These are phyloP conservation scores for Verticillium zaregamsianum DNA, from an alignment of 2,329 filamentous ascomycete genomes.

Conservation along the genomic window DNA sequence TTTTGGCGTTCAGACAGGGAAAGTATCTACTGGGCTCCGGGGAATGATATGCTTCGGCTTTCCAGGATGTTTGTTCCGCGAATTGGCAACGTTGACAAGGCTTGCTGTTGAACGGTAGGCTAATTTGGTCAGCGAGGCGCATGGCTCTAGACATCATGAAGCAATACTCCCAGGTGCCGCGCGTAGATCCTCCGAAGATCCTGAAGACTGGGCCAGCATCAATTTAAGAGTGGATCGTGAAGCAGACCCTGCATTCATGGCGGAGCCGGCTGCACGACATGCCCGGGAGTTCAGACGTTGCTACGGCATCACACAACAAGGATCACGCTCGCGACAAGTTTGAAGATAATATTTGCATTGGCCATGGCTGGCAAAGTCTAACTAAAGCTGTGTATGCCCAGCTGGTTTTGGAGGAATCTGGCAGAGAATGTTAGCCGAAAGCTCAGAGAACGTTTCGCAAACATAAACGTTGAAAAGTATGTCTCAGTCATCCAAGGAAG, in stretches of 20 bases:
- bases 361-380: too few species aligned
- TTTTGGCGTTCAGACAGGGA: neutral
- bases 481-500: constrained; percentile 77
- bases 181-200: too few species aligned
- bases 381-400: neutral
- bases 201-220: too few species aligned
- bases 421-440: neutral
- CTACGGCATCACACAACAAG: neutral
- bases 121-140: too few species aligned
- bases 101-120: too few species aligned
- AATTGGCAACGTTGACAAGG: neutral
- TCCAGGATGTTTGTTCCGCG: neutral
- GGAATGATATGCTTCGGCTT: neutral
- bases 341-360: neutral
- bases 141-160: too few species aligned
- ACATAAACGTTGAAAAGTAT: constrained; percentile 9
- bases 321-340: neutral
- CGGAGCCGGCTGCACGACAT: too few species aligned
- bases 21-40: neutral
- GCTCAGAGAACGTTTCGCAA: neutral
- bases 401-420: neutral
- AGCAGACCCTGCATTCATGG: too few species aligned
- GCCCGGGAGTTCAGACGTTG: neutral
- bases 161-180: too few species aligned
- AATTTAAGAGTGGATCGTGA: too few species aligned